These are phyloP conservation scores for Xerocomus nothofagi DNA, from an alignment of 1,284 basidiomycete species.

Conservation along the genomic window DNA sequence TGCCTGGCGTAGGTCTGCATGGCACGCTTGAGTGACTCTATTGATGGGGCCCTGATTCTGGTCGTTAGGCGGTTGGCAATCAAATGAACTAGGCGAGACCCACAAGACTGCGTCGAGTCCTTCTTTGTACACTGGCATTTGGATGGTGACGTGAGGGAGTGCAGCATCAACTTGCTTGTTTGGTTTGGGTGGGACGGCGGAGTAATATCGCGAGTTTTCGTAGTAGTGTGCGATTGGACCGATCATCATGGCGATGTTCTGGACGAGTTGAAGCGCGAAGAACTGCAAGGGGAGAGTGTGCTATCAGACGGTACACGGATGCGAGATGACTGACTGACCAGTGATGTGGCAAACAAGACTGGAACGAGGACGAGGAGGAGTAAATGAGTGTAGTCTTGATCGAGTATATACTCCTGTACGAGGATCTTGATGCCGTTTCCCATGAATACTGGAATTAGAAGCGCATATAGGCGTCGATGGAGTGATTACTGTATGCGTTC, in stretches of 20 bases:
- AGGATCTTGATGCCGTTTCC: constrained; percentile 57
- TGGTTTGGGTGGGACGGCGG: constrained; percentile 56
- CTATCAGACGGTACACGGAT: neutral
- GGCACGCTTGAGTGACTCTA: constrained; percentile 79
- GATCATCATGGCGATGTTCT: constrained; percentile 59
- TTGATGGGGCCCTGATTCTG: constrained; percentile 62
- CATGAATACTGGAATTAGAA: constrained; percentile 55
- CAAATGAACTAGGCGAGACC: constrained; percentile 29
- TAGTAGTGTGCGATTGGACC: constrained; percentile 76
- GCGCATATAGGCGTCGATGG: neutral
- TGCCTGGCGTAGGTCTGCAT: constrained; percentile 86
- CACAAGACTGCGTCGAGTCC: constrained; percentile 67
- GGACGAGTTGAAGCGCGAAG: constrained; percentile 62
- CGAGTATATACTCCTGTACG: constrained; percentile 67
- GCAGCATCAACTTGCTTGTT: constrained; percentile 60
- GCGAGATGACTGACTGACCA: constrained; percentile 49
- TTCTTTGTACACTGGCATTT: constrained; percentile 84
- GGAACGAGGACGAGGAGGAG: constrained; percentile 63
- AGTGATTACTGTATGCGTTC: constrained; percentile 23
- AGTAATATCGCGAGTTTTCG: constrained; percentile 74
- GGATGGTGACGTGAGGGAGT: constrained; percentile 73
- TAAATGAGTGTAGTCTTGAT: constrained; percentile 63
- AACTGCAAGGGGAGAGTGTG: constrained; percentile 42
- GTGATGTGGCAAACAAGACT: constrained; percentile 69
- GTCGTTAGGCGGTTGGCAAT: constrained; percentile 4